Evolutionary conservation across 2,329 filamentous ascomycete genomes (phyloP).

Genomic region (Epichloe bromicola): DNA sequence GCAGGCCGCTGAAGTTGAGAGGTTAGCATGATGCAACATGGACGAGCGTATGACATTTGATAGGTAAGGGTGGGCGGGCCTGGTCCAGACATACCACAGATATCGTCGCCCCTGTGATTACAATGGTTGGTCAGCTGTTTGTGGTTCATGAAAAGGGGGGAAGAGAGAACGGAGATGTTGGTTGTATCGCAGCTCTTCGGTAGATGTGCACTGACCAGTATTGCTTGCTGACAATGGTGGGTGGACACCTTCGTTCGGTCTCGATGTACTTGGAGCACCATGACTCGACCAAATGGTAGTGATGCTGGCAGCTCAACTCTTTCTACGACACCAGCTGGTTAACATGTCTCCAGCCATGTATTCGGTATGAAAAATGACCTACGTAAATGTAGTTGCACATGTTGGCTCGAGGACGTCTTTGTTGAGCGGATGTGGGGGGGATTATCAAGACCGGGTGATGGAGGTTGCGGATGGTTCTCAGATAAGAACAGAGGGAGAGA

Average conservation of each 20-base stretch:
- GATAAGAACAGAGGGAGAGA: too few relatives aligned
- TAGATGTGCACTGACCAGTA: constrained; percentile 25
- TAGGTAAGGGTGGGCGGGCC: too few relatives aligned
- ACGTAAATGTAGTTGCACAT: constrained; percentile 42
- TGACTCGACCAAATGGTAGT: constrained; percentile 35
- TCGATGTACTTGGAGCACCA: constrained; percentile 33
- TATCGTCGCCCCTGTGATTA: constrained; percentile 26
- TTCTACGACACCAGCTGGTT: constrained; percentile 20
- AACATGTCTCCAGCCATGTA: neutral
- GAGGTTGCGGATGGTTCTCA: too few relatives aligned
- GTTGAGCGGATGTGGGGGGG: neutral
- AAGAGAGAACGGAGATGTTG: too few relatives aligned
- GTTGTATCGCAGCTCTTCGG: neutral
- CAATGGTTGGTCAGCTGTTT: constrained; percentile 10
- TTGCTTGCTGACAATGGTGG: constrained; percentile 31
- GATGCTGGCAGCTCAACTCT: constrained; percentile 36
- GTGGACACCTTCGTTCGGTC: constrained; percentile 29
- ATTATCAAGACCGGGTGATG: too few relatives aligned
- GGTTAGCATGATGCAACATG: constrained; percentile 9
- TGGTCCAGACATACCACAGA: constrained; percentile 25
- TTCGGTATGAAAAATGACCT: constrained; percentile 8
- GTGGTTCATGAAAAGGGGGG: neutral
- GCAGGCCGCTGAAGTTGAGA: constrained; percentile 20
- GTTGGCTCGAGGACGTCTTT: constrained; percentile 7
- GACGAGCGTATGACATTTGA: neutral